Evolutionary conservation across 73 alveolate species (phyloP).

Genomic region (Uronychia setigera): DNA sequence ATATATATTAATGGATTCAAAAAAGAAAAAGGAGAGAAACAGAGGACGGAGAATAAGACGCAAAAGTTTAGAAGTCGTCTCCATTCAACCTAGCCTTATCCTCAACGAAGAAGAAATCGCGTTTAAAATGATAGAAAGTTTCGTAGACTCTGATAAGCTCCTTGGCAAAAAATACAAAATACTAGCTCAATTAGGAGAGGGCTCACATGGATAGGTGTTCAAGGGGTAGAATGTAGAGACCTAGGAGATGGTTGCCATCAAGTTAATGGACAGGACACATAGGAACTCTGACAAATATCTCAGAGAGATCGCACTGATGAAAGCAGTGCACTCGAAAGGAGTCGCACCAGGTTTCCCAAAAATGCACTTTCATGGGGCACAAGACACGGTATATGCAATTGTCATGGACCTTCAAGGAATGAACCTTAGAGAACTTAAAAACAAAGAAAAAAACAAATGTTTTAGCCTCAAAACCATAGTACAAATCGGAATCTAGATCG

Average conservation of each 20-base stretch:
- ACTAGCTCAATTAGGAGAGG: not conserved
- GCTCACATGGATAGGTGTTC: not conserved
- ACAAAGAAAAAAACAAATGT: not conserved
- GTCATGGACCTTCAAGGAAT: conserved; percentile 46
- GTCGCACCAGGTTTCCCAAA: conserved; percentile 34
- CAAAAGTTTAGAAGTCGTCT: no score
- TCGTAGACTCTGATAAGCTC: no score
- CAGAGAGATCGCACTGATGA: not conserved
- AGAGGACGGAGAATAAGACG: no score
- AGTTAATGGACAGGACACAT: not conserved
- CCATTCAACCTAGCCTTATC: no score
- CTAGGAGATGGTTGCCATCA: not conserved
- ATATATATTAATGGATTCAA: no score
- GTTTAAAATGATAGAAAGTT: no score
- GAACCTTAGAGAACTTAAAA: conserved; percentile 27
- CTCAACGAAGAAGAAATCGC: no score
- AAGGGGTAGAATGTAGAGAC: not conserved
- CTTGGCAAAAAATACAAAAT: no score
- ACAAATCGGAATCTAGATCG: conserved; percentile 26
- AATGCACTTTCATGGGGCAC: conserved; percentile 19
- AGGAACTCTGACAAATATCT: not conserved
- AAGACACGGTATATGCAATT: not conserved
- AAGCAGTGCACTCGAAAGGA: not conserved
- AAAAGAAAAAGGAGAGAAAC: no score
- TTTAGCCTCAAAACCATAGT: conserved; percentile 27